These are phyloP conservation scores for Paecilomyces niveus DNA, from an alignment of 2,329 filamentous ascomycete species.

Conservation along the genomic window DNA sequence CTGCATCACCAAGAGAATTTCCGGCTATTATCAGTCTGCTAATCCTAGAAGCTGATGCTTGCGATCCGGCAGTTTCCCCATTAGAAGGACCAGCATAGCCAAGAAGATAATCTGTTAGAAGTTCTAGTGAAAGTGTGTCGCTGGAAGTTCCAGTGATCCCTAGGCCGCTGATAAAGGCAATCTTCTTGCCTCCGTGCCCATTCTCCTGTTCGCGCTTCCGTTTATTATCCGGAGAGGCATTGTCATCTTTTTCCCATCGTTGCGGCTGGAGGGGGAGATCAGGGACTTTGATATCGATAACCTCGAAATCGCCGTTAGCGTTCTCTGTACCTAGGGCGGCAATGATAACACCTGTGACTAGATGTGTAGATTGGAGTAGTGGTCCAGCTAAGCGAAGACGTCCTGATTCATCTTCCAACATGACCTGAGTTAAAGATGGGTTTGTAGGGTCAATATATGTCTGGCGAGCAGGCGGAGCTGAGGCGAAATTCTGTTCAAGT, in stretches of 20 bases:
- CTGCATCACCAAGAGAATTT: slow-evolving; percentile 61
- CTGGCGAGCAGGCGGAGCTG: slow-evolving; percentile 66
- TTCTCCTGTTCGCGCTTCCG: slow-evolving; percentile 32
- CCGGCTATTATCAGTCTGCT: slow-evolving; percentile 85
- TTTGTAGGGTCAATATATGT: slow-evolving; percentile 61
- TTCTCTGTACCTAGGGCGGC: slow-evolving; percentile 96
- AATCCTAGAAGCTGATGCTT: slow-evolving; percentile 47
- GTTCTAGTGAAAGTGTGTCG: slow-evolving; percentile 65
- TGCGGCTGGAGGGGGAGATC: slow-evolving; percentile 76
- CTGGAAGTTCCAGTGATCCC: slow-evolving; percentile 71
- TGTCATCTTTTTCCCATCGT: slow-evolving; percentile 62
- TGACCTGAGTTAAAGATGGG: slow-evolving; percentile 53
- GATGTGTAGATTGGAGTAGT: slow-evolving; percentile 57
- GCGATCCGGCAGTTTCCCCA: slow-evolving; percentile 44
- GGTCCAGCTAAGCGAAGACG: slow-evolving; percentile 72
- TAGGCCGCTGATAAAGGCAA: slow-evolving; percentile 85
- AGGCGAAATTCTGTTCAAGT: slow-evolving; percentile 67
- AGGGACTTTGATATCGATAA: slow-evolving; percentile 81
- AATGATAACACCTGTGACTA: slow-evolving; percentile 89
- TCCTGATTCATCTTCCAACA: slow-evolving; percentile 94
- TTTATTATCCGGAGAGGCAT: slow-evolving; percentile 22
- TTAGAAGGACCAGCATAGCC: slow-evolving; percentile 61
- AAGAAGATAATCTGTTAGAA: slow-evolving; percentile 80
- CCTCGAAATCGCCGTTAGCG: slow-evolving; percentile 81
- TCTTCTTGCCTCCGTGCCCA: slow-evolving; percentile 54